Base-by-base conservation (phyloP, 345 rosid species). In the Camelina sativa region DNA sequence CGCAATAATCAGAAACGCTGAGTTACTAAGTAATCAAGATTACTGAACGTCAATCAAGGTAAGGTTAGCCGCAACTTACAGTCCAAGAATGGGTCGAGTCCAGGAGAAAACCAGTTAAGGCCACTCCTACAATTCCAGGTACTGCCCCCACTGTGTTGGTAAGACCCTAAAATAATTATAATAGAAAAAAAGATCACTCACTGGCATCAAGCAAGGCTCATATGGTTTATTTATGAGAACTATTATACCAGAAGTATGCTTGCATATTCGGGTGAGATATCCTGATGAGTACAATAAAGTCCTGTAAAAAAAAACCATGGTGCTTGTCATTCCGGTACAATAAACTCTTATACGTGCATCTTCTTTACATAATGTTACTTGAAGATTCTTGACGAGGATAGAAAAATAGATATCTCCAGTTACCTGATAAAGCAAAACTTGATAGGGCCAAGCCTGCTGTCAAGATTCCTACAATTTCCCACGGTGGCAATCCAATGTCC, bases 81-180 rank as follows among this genome's bases (percentile, higher is more conserved):
- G 95, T 89, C 97, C 97, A 94, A 0, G 96, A 90, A 78, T 90
- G 97, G 68, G 97, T 94, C 72, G 92, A 80, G 85, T 94, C 97
- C 2, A 94, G 92, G 71, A 94, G 88, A 77, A 82, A 90, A 62
- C 98, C 96, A 8, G 98, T 91, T 59, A 94, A 84, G n/a, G 95
- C 90, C 65, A 94, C 93, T 62, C 97, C 98, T 30, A 94, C 71
- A 19, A 94, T 90, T 60, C 98, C 98, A 30, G 98, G 97, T 41
- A 91, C 81, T 3, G 98, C 98, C 56, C 98, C 98, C 7, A 84
- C 85, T 8, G 97, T 89, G 79, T 91, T 94, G 55, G 98, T 94
- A 71, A 91, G 87, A 52, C 97, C 97, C 98, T 94, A 79, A 20
- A 65, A 13, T n/a, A 8, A 0, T 20, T 20, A 20, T 20, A 20